phyloP scores from a whole-genome alignment of 225 moss, liverwort and hornwort species.

The Polytrichum formosum region DNA sequence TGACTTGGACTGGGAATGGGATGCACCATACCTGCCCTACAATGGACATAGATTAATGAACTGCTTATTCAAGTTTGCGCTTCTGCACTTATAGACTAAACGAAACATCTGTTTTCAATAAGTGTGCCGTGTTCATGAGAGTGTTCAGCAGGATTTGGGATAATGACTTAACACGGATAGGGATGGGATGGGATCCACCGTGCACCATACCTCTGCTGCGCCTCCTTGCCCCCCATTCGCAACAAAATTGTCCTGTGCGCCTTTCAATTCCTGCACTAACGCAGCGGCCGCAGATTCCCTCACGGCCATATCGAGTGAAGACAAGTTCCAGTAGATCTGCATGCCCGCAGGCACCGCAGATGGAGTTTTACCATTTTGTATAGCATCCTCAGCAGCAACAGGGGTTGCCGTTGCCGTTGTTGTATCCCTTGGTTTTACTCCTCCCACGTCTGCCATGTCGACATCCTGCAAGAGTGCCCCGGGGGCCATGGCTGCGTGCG shows the following conservation, averaged over 20 bases:
- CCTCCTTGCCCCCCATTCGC: conserved; percentile 57
- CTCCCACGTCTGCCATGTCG: conserved; percentile 13
- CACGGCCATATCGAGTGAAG: conserved; percentile 55
- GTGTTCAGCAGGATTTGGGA: too few species aligned
- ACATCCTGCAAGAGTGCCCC: conserved; percentile 36
- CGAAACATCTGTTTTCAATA: too few species aligned
- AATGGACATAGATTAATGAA: too few species aligned
- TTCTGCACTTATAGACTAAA: too few species aligned
- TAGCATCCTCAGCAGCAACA: background rate
- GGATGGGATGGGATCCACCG: background rate
- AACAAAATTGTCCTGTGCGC: conserved; percentile 68
- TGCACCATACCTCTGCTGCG: conserved; percentile 39
- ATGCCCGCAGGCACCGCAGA: conserved; percentile 69
- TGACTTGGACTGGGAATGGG: too few species aligned
- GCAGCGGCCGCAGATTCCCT: conserved; percentile 81
- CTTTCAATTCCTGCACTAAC: conserved; percentile 63
- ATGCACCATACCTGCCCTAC: too few species aligned
- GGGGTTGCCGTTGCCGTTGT: background rate
- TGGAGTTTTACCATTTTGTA: conserved; percentile 14
- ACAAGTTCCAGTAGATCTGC: conserved; percentile 95
- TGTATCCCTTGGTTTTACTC: background rate
- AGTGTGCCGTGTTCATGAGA: too few species aligned
- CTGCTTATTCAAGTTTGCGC: too few species aligned
- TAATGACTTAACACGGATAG: too few species aligned
- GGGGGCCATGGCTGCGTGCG: conserved; percentile 38